Conservation (phyloP, 1,284 basidiomycete genomes). For the Malassezia sp. region DNA sequence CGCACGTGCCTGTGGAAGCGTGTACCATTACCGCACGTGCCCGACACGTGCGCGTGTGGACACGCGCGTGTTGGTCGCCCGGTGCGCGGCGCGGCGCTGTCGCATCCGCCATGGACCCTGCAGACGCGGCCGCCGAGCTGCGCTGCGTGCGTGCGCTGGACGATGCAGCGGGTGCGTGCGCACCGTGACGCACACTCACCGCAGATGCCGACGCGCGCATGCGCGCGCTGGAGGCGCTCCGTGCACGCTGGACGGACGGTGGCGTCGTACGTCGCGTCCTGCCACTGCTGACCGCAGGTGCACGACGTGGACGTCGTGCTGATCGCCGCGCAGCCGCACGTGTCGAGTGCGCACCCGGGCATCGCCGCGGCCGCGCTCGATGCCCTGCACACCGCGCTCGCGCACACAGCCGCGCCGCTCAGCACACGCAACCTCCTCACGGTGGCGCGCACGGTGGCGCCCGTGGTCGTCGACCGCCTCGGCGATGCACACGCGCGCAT, state of each 20-base stretch:
- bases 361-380: not conserved
- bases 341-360: not conserved
- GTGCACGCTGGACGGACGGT: not conserved
- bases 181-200: not conserved
- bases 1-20: too few species aligned
- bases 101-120: not conserved
- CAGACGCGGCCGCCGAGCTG: not conserved
- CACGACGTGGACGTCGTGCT: slow-evolving; percentile 9
- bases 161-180: not conserved
- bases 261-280: not conserved
- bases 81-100: not conserved
- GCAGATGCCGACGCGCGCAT: not conserved
- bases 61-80: not conserved
- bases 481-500: too few species aligned
- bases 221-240: not conserved
- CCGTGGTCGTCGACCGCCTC: slow-evolving; percentile 2
- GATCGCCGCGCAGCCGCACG: not conserved
- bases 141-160: slow-evolving; percentile 8
- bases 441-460: slow-evolving; percentile 5
- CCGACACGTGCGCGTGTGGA: not conserved
- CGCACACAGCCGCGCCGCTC: not conserved
- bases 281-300: not conserved
- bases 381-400: slow-evolving; percentile 1
- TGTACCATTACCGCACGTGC: too few species aligned
- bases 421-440: slow-evolving; percentile 3